phyloP scores from a whole-genome alignment of 2,329 filamentous ascomycete species.

The Fusarium praegraminearum region DNA sequence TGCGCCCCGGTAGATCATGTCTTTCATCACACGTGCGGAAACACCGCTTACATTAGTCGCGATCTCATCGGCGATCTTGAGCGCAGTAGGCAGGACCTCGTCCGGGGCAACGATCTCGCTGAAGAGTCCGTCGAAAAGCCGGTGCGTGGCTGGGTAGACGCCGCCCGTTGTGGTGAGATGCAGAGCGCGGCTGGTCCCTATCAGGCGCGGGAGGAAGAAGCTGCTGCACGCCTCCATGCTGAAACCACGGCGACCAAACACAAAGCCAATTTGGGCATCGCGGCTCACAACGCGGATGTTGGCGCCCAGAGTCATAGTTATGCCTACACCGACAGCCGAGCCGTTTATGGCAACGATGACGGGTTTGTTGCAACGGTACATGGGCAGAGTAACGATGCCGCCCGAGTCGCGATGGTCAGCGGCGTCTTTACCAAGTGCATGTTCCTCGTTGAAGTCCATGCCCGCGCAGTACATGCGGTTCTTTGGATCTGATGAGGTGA shows the following conservation, averaged over 20 bases:
- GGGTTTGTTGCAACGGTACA: constrained; percentile 69
- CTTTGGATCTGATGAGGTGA: constrained; percentile 63
- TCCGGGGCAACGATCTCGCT: constrained; percentile 71
- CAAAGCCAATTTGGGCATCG: constrained; percentile 77
- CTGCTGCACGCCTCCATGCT: constrained; percentile 78
- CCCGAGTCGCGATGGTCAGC: constrained; percentile 62
- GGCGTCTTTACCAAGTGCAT: constrained; percentile 42
- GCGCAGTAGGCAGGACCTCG: constrained; percentile 71
- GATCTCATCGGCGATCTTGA: constrained; percentile 75
- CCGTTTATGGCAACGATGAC: constrained; percentile 71
- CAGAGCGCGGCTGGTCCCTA: constrained; percentile 73
- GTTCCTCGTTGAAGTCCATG: constrained; percentile 63
- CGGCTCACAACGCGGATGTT: constrained; percentile 65
- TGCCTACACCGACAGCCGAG: constrained; percentile 69
- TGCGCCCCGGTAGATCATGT: constrained; percentile 74
- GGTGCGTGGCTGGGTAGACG: constrained; percentile 65
- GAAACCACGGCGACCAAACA: constrained; percentile 77
- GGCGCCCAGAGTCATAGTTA: constrained; percentile 71
- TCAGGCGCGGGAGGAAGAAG: constrained; percentile 77
- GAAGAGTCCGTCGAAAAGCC: constrained; percentile 71
- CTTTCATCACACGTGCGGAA: constrained; percentile 74
- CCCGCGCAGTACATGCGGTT: constrained; percentile 69
- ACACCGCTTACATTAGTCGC: constrained; percentile 74
- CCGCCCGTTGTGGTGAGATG: constrained; percentile 75
- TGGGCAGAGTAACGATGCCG: constrained; percentile 65